These are phyloP conservation scores for Austroboletus niveus DNA, from an alignment of 1,284 basidiomycete genomes.

Conservation along the genomic window DNA sequence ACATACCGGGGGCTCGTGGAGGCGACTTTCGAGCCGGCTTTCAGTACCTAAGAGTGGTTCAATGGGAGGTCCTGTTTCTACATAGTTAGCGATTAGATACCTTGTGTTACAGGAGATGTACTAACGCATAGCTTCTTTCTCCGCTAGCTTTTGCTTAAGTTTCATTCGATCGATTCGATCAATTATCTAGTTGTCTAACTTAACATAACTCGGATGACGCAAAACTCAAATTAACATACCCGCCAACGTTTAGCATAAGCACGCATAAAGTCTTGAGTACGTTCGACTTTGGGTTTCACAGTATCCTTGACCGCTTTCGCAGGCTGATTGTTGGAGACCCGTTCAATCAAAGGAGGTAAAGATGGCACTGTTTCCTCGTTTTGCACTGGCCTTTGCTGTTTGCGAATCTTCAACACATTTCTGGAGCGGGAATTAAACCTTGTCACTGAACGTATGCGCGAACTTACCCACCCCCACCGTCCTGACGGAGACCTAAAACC, in stretches of 20 bases:
- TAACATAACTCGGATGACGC: neutral
- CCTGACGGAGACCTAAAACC: slow-evolving; percentile 47
- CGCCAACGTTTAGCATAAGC: slow-evolving; percentile 29
- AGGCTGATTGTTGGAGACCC: slow-evolving; percentile 1
- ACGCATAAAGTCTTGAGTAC: slow-evolving; percentile 11
- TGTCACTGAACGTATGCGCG: neutral
- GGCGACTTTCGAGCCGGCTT: neutral
- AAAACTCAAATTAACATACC: slow-evolving; percentile 10
- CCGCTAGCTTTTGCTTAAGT: slow-evolving; percentile 5
- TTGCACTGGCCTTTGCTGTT: slow-evolving; percentile 21
- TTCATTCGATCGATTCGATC: slow-evolving; percentile 14
- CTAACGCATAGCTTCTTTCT: slow-evolving; percentile 13
- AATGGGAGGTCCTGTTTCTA: slow-evolving; percentile 6
- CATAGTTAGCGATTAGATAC: neutral
- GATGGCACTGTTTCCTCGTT: neutral
- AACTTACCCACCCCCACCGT: slow-evolving; percentile 56
- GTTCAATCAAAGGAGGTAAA: neutral
- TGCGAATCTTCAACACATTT: slow-evolving; percentile 45
- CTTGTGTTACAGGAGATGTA: neutral
- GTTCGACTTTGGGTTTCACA: slow-evolving; percentile 7
- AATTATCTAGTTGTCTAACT: slow-evolving; percentile 11
- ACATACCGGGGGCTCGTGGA: neutral
- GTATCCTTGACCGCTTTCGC: neutral
- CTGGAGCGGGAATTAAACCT: slow-evolving; percentile 29
- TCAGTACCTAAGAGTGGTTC: neutral